phyloP scores from a whole-genome alignment of 1,284 basidiomycete genomes.

The Irpex rosettiformis region DNA sequence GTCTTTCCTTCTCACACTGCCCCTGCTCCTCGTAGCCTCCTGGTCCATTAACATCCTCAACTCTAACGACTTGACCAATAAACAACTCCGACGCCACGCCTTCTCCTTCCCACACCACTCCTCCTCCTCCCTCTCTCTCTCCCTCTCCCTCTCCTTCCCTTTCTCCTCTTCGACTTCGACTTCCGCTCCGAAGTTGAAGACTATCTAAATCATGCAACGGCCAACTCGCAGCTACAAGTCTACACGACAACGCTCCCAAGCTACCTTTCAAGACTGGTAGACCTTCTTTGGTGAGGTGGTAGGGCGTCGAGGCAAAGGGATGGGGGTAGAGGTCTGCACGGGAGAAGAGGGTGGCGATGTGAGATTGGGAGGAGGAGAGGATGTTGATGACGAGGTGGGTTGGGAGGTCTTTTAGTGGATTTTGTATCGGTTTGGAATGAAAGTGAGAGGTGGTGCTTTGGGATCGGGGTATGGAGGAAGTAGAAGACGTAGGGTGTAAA shows the following conservation, averaged over 20 bases:
- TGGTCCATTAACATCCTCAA: constrained; percentile 31
- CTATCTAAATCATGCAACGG: constrained; percentile 31
- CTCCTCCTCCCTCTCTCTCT: constrained; percentile 3
- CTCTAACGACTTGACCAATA: constrained; percentile 43
- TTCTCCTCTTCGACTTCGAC: not conserved
- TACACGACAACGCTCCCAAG: constrained; percentile 56
- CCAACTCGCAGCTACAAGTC: constrained; percentile 32
- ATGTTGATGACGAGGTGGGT: constrained; percentile 67
- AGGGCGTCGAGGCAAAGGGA: constrained; percentile 45
- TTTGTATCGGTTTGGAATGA: not conserved
- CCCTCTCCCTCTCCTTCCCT: constrained; percentile 26
- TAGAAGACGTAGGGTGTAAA: not conserved
- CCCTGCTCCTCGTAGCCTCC: too few relatives aligned
- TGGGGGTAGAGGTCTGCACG: constrained; percentile 57
- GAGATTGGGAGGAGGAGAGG: constrained; percentile 57
- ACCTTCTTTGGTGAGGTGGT: constrained; percentile 45
- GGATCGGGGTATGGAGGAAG: not conserved
- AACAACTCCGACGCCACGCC: constrained; percentile 44
- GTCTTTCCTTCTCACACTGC: constrained; percentile 16
- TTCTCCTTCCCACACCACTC: constrained; percentile 24
- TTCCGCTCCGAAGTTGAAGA: constrained; percentile 14
- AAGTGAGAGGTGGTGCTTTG: not conserved
- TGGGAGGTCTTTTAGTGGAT: constrained; percentile 10
- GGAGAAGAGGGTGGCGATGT: constrained; percentile 57
- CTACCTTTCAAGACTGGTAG: constrained; percentile 53